Evolutionary conservation across 495 filamentous ascomycete genomes (phyloP).

Genomic region (Neurospora terricola): DNA sequence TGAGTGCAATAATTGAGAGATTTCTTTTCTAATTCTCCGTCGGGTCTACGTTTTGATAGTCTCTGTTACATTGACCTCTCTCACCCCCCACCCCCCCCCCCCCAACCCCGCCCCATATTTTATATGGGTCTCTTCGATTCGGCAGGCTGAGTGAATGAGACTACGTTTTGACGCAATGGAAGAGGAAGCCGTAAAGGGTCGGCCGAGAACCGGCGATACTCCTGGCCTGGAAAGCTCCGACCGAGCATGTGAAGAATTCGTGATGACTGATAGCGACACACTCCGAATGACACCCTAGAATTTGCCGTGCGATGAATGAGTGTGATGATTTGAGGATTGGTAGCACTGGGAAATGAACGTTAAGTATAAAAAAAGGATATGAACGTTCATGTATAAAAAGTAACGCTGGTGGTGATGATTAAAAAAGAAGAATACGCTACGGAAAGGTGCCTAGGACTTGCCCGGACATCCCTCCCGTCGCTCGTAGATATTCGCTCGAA

Average conservation of each 20-base stretch:
- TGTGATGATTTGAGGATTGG: background rate
- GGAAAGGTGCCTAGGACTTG: background rate
- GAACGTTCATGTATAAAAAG: background rate
- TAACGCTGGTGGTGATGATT: background rate
- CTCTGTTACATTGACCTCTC: too few relatives aligned
- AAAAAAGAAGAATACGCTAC: background rate
- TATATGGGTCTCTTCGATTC: too few relatives aligned
- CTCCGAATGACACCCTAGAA: background rate
- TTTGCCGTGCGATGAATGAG: background rate
- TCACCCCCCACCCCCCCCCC: too few relatives aligned
- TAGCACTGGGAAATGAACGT: background rate
- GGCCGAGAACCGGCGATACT: background rate
- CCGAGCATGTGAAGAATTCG: background rate
- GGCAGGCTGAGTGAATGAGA: too few relatives aligned
- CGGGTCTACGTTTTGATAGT: background rate
- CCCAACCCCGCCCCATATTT: too few relatives aligned
- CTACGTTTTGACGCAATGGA: too few relatives aligned
- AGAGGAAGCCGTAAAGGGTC: background rate
- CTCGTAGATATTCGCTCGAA: background rate
- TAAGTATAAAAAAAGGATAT: background rate
- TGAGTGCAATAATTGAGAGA: background rate
- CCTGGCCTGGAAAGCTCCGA: background rate
- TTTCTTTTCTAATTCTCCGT: background rate
- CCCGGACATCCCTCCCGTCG: background rate
- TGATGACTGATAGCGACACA: background rate